A percentile compares a stretch with the other conserved stretches of the same genome.
Conservation (phyloP, 2,329 filamentous ascomycete species). For the Fusarium sp. region DNA sequence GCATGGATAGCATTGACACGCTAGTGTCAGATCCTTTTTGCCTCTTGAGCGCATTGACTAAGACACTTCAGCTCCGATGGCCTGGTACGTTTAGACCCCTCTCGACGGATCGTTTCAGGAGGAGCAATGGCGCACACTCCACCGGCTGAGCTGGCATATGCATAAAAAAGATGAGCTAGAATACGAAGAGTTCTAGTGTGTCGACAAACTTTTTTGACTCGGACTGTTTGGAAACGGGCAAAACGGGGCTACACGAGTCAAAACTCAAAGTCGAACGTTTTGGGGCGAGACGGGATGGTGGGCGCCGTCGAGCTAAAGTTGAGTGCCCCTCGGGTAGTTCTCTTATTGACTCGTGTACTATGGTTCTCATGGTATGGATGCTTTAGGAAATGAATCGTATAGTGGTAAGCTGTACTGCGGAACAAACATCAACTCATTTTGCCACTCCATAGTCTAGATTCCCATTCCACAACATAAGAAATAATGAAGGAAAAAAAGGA, state of each 20-base stretch:
- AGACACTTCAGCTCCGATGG: background rate
- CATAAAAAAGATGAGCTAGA: background rate
- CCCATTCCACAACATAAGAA: background rate
- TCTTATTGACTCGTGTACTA: background rate
- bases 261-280: too few relatives aligned
- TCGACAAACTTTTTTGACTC: too few relatives aligned
- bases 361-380: background rate
- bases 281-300: too few relatives aligned
- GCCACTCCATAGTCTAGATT: background rate
- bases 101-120: slow-evolving; percentile 8
- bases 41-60: background rate
- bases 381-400: background rate
- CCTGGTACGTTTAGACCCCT: background rate
- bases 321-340: too few relatives aligned
- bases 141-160: background rate
- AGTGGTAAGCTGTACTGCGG: background rate
- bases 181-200: too few relatives aligned
- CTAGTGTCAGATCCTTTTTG: slow-evolving; percentile 1
- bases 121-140: slow-evolving; percentile 2
- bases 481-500: background rate
- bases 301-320: too few relatives aligned
- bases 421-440: background rate
- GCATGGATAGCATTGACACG: background rate
- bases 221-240: too few relatives aligned
- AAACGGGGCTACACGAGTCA: too few relatives aligned